phyloP scores from a whole-genome alignment of 495 filamentous ascomycete species.

The Astrocystis sublimbata region DNA sequence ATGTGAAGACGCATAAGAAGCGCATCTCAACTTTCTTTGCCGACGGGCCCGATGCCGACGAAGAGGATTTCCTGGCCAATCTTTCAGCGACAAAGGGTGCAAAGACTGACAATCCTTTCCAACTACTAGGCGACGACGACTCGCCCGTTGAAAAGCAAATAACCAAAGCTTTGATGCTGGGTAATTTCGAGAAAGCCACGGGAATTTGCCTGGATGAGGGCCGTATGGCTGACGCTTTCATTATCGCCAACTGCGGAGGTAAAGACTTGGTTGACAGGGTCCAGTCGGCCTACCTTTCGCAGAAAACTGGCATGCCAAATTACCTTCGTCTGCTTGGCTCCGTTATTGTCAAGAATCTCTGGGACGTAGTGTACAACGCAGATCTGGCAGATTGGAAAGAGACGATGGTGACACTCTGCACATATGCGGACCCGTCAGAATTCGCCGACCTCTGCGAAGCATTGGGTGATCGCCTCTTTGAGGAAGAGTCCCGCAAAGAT shows the following conservation, averaged over 20 bases:
- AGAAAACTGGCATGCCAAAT: constrained; percentile 79
- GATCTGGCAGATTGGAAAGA: constrained; percentile 94
- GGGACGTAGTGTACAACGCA: constrained; percentile 97
- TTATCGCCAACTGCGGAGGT: constrained; percentile 95
- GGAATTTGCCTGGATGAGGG: constrained; percentile 85
- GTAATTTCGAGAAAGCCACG: constrained; percentile 87
- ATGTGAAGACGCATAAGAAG: constrained; percentile 48
- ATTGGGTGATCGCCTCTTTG: constrained; percentile 86
- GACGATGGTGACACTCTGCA: constrained; percentile 92
- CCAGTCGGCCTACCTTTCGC: constrained; percentile 85
- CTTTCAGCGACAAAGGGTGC: constrained; percentile 53
- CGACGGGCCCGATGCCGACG: constrained; percentile 70
- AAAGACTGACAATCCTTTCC: constrained; percentile 54
- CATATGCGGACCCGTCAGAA: constrained; percentile 84
- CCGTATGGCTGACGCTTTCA: constrained; percentile 92
- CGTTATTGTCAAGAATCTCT: constrained; percentile 92
- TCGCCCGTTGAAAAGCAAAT: constrained; percentile 81
- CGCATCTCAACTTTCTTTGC: constrained; percentile 77
- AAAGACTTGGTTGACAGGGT: constrained; percentile 93
- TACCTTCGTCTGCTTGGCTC: constrained; percentile 90
- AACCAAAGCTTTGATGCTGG: constrained; percentile 82
- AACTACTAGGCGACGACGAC: constrained; percentile 75
- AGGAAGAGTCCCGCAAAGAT: constrained; percentile 74
- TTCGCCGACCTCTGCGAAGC: constrained; percentile 97
- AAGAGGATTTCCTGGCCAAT: constrained; percentile 85